Conservation (phyloP, 208 protist genomes). For the Balamuthia mandrillaris region DNA sequence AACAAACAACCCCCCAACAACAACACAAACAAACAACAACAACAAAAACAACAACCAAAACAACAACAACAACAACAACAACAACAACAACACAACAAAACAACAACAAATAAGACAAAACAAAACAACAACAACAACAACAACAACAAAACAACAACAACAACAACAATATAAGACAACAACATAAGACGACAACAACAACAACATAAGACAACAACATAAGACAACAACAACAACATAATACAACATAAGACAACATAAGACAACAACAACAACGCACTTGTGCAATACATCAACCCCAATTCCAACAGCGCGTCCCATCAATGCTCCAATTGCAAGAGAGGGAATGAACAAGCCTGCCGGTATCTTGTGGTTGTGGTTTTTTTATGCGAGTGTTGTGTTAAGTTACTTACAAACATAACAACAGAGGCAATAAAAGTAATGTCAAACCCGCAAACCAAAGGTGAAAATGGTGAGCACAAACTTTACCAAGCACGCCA, state of each 20-base stretch:
- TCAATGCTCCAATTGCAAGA: neutral
- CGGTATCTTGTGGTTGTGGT: no score
- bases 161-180: neutral
- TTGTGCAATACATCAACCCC: neutral
- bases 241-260: no score
- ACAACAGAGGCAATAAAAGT: neutral
- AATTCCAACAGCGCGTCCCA: neutral
- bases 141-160: no score
- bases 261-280: no score
- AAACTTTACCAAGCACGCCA: neutral
- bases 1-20: no score
- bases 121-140: no score
- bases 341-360: constrained; percentile 15
- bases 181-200: neutral
- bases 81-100: no score
- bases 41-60: neutral
- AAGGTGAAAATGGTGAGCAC: constrained; percentile 3
- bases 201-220: neutral
- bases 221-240: no score
- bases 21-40: no score
- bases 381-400: neutral
- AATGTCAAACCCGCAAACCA: neutral
- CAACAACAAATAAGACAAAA: no score
- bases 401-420: neutral
- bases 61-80: neutral